Percentiles rank a stretch among this genome's conserved stretches.
Conservation (phyloP, 176 grass and related monocot genomes). For the Avena atlantica region DNA sequence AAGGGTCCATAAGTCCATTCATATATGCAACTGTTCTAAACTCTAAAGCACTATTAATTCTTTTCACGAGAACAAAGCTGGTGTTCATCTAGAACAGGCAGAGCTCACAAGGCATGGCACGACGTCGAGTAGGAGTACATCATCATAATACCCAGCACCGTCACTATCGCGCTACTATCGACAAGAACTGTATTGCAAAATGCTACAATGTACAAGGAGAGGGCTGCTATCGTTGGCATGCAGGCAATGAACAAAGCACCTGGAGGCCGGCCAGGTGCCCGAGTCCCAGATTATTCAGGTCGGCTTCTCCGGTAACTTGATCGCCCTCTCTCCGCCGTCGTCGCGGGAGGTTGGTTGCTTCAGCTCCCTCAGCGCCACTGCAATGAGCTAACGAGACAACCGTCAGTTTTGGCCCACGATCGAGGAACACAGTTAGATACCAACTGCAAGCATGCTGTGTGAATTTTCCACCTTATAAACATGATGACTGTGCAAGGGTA, state of each 20-base stretch:
- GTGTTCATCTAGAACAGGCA: too few species aligned
- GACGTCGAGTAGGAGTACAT: too few species aligned
- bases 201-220: neutral
- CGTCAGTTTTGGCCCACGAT: neutral
- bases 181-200: neutral
- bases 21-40: neutral
- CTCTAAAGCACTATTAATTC: neutral
- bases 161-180: neutral
- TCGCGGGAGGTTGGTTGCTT: constrained; percentile 28
- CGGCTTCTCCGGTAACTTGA: too few species aligned
- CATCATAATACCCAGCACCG: neutral
- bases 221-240: neutral
- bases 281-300: neutral
- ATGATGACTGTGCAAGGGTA: neutral
- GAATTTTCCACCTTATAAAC: neutral
- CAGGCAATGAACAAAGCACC: neutral
- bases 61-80: neutral
- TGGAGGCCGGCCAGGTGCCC: neutral
- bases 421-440: too few species aligned
- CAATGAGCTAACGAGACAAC: constrained; percentile 25
- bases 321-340: constrained; percentile 20
- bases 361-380: constrained; percentile 48
- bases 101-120: too few species aligned
- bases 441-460: neutral
- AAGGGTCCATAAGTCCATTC: too few species aligned